These are phyloP conservation scores for Neostapfia colusana DNA, from an alignment of 176 grass and related monocot genomes.

Conservation along the genomic window DNA sequence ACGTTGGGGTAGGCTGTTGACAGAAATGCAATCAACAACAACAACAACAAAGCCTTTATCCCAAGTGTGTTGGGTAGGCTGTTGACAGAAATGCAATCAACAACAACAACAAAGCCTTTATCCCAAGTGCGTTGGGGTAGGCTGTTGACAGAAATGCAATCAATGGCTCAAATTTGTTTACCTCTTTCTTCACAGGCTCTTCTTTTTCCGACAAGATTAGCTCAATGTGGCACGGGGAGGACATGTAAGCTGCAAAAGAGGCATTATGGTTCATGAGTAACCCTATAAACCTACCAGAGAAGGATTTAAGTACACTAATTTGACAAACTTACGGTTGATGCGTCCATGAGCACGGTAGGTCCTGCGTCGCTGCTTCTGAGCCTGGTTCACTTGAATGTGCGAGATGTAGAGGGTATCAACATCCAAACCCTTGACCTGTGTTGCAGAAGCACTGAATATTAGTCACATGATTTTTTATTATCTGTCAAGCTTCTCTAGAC, in stretches of 20 bases:
- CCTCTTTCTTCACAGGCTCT: slow-evolving; percentile 3
- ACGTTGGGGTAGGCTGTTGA: too few relatives aligned
- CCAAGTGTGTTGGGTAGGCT: too few relatives aligned
- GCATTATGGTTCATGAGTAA: neutral
- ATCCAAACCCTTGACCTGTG: neutral
- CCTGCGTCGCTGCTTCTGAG: neutral
- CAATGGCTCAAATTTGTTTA: neutral
- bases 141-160: too few relatives aligned
- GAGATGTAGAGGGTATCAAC: neutral
- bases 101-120: too few relatives aligned
- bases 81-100: too few relatives aligned
- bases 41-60: too few relatives aligned
- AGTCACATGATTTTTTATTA: neutral
- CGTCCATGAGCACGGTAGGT: slow-evolving; percentile 5
- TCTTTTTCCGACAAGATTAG: neutral
- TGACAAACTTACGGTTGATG: neutral
- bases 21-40: too few relatives aligned
- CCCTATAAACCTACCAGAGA: neutral
- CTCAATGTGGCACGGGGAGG: slow-evolving; percentile 3
- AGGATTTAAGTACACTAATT: neutral
- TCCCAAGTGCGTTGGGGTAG: too few relatives aligned
- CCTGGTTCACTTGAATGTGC: slow-evolving; percentile 4
- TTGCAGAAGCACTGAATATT: neutral
- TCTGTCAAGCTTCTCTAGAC: neutral
- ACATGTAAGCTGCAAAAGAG: neutral